Percentiles rank a stretch among this genome's conserved stretches.
Conservation (phyloP, 345 rosid species). For the Erysimum cheiranthoides region DNA sequence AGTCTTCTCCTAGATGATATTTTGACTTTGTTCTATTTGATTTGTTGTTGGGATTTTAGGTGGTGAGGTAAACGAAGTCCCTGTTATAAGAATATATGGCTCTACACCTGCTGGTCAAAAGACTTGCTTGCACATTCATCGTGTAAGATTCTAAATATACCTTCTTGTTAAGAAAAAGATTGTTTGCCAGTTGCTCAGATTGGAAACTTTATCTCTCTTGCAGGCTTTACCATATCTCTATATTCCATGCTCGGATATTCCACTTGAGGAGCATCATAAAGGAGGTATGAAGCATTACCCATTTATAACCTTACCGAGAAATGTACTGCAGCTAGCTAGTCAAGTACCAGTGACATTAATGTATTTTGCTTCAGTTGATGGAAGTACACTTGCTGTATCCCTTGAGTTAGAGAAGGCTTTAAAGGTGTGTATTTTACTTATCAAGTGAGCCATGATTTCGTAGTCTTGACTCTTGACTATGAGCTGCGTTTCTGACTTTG, state of each 20-base stretch:
- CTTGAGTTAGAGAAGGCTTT: conserved; percentile 81
- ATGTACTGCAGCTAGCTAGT: conserved; percentile 8
- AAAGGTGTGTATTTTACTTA: conserved; percentile 59
- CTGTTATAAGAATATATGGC: conserved; percentile 85
- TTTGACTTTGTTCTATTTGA: background rate
- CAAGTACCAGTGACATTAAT: background rate
- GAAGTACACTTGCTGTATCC: conserved; percentile 52
- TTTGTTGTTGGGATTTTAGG: conserved; percentile 47
- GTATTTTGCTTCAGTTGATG: conserved; percentile 58
- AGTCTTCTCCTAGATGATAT: conserved; percentile 16
- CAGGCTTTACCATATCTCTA: conserved; percentile 92
- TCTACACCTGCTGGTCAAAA: conserved; percentile 95
- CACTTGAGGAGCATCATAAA: conserved; percentile 43
- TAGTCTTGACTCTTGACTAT: conserved; percentile 21
- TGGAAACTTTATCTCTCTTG: conserved; percentile 36
- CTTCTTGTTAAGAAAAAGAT: conserved; percentile 3
- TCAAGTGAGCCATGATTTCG: conserved; percentile 7
- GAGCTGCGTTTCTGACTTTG: background rate
- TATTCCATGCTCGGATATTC: conserved; percentile 73
- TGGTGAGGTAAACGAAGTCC: conserved; percentile 82
- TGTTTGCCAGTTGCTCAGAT: conserved; percentile 4
- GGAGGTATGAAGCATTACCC: conserved; percentile 55
- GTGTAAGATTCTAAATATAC: conserved; percentile 50
- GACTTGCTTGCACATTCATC: conserved; percentile 91
- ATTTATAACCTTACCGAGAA: background rate